Base-by-base conservation (phyloP, 768 basidiomycete species). In the Russula sp. region DNA sequence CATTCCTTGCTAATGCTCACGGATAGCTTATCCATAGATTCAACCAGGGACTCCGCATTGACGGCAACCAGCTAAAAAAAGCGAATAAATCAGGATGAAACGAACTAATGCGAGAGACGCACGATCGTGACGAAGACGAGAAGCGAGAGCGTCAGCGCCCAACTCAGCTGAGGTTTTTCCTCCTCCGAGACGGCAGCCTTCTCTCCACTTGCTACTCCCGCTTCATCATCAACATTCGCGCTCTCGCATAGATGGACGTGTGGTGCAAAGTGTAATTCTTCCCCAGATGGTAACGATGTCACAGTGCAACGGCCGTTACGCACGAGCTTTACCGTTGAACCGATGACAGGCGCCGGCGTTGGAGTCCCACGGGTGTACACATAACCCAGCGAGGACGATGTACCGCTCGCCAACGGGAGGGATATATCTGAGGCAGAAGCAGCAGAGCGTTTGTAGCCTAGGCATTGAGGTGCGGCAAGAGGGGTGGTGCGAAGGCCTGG, bases 1-100 rank as follows among this genome's bases (percentile, higher is more conserved):
- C 92, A 98, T 73, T 94, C 89, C 67, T 90, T 90, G 71, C 84
- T 88, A 66, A 98, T 84, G 4, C 79, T 79, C 8, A 66, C 71
- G 22, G 88, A 87, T 59, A 96, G 78, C 44, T 84, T 86, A 72
- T 93, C 84, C 84, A 97, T 92, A 9, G 89, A 86, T 71, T 84
- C 86, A 9, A 98, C 93, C 18, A 98, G 78, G 75, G 80, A 84
- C 69, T 88, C 88, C 11, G 88, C 87, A 7, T 81, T 86, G 62
- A 89, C 72, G 13, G 84, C 80, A 26, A 83, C 84, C 6, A 85
- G 68, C 80, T 83, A 46, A 20, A 49, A 38, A 51, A 28, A n/a
- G 34, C 34, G 36, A 34, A 61, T 57, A 20, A 38, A 51, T 18
- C 5, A 8, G 52, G 42, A 28, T 16, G 42, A 14, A 65, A 61